Evolutionary conservation across 495 filamentous ascomycete species (phyloP).

Genomic region (Collariella sp.): DNA sequence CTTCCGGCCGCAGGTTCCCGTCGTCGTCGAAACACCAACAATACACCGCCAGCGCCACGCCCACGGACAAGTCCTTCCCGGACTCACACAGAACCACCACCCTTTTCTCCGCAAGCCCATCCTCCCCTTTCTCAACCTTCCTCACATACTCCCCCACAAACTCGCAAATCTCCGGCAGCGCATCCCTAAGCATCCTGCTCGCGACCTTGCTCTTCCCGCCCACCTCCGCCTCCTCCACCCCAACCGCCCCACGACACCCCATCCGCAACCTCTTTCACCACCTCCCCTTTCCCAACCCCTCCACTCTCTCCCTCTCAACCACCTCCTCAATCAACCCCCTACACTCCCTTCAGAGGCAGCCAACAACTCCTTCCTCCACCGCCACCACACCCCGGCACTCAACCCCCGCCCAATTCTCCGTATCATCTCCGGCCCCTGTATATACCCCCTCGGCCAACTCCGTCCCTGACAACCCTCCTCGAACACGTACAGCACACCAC

Average conservation of each 20-base stretch:
- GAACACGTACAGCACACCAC: constrained; percentile 79
- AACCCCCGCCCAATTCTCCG: constrained; percentile 81
- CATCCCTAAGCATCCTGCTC: constrained; percentile 61
- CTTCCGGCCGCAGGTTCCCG: constrained; percentile 21
- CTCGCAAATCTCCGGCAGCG: constrained; percentile 49
- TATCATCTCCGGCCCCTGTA: constrained; percentile 91
- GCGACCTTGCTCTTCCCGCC: constrained; percentile 59
- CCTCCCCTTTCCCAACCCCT: constrained; percentile 12
- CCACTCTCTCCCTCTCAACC: constrained; percentile 39
- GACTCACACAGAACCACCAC: constrained; percentile 35
- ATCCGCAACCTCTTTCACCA: constrained; percentile 31
- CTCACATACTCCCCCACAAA: constrained; percentile 33
- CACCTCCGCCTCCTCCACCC: constrained; percentile 12
- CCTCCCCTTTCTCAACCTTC: background rate
- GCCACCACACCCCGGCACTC: constrained; percentile 73
- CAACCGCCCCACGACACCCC: constrained; percentile 27
- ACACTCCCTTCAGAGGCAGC: constrained; percentile 54
- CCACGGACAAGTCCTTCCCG: constrained; percentile 37
- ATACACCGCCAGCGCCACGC: constrained; percentile 42
- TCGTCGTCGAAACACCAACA: constrained; percentile 35
- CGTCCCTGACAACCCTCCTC: constrained; percentile 52
- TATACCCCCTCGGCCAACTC: constrained; percentile 69
- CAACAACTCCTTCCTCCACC: constrained; percentile 48
- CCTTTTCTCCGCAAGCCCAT: constrained; percentile 2
- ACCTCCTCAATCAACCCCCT: constrained; percentile 53